Base-by-base conservation (phyloP, 169 alveolate species). In the Theileria sp. region DNA sequence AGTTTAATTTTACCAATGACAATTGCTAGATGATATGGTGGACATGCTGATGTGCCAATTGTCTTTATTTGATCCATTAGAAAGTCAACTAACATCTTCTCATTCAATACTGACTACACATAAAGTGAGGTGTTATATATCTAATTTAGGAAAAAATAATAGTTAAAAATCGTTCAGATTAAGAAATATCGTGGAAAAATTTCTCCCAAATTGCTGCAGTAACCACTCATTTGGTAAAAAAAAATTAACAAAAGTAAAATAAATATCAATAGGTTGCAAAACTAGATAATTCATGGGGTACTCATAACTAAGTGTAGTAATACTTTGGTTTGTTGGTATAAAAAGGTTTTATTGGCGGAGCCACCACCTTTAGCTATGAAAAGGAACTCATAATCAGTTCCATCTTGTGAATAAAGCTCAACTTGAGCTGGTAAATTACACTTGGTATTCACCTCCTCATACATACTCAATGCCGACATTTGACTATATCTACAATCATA, bases 1-100 rank as follows among this genome's bases (percentile, higher is more conserved):
- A 25, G 15, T 60, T 17, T 2, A 25, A 25, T 3, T 8, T 60
- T 60, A 78, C 86, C 94, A 19, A 94, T 87, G 32, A 93, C 97
- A 4, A 94, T 75, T 25, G 96, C 97, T 60, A 94, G 86, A 83
- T 94, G 97, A 79, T 94, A 94, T 69, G 97, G 97, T 9, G 97
- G 97, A 84, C 97, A 94, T 13, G 96, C 97, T 0, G 97, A 92
- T 8, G 97, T 94, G 15, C 97, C 97, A 23, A 94, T 87, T 68
- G 85, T 88, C 68, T 79, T 78, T 21, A 94, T 81, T 80, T 89
- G 86, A 13, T 94, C 92, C 71, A 89, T 81, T 44, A 94, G 78
- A 81, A 93, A 94, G 13, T 78, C 86, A 23, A 50, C 51, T 30
- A 94, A 77, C n/a, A 76, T 83, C 54, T 78, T 84, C 70, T 84